Evolutionary conservation across 1,284 basidiomycete species (phyloP), one percentile per base, ranked within the genome.

Genomic region (Cutaneotrichosporon cutaneum): DNA sequence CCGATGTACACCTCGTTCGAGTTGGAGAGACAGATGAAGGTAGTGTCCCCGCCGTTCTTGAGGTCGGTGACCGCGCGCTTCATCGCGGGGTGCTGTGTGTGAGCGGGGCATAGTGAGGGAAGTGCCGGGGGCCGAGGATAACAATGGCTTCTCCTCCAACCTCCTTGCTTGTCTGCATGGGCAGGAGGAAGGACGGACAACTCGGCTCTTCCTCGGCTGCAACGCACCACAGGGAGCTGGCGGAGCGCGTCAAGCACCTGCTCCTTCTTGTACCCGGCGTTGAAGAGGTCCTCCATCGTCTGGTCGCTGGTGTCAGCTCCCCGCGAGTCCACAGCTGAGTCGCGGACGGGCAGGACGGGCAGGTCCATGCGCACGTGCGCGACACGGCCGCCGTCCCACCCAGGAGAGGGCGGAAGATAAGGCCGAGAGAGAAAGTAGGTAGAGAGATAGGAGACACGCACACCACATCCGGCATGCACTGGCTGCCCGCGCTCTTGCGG

Each of bases 391-490:
- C n/a, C n/a, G n/a, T n/a, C n/a, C n/a, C n/a, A n/a, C n/a, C n/a
- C n/a, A n/a, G n/a, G n/a, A n/a, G n/a, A n/a, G n/a, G n/a, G n/a
- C n/a, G n/a, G n/a, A n/a, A n/a, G n/a, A n/a, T n/a, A n/a, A n/a
- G n/a, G n/a, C n/a, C n/a, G n/a, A n/a, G n/a, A n/a, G n/a, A n/a
- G n/a, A n/a, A 24, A 33, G 14, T n/a, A 24, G 27, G 51, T 5
- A n/a, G n/a, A n/a, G n/a, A n/a, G n/a, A 14, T 30, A 13, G 45
- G 45, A n/a, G n/a, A n/a, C 44, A 79, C 87, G 81, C 78, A 95
- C 93, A 96, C 87, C 53, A 94, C 86, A 81, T 98, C 96, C 4
- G 79, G 79, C 24, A 94, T 99, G 87, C 94, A 99, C 76, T 97
- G 92, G 36, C 66, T 72, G 4, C 74, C 84, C 26, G 66, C 80